Percentiles rank a stretch among this genome's conserved stretches.
Conservation (phyloP, 2,329 filamentous ascomycete species). For the Piedraia hortae region DNA sequence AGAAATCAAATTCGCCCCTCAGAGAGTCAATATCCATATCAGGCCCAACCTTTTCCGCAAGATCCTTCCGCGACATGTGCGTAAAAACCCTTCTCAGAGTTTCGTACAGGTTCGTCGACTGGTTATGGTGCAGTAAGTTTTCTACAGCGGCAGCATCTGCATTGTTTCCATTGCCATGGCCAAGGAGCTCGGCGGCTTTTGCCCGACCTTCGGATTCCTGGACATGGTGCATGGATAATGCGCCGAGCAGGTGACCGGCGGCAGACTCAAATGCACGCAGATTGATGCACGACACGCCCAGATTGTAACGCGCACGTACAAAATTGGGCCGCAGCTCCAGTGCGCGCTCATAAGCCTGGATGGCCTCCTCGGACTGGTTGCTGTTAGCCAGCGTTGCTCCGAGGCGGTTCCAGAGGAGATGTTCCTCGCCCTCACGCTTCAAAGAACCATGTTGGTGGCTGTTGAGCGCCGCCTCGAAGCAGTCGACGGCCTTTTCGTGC, state of each 20-base stretch:
- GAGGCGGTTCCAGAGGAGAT: constrained; percentile 89
- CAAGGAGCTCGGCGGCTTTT: constrained; percentile 56
- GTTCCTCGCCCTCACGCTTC: constrained; percentile 65
- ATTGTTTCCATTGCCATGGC: constrained; percentile 23
- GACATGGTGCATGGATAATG: constrained; percentile 82
- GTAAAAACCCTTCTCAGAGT: constrained; percentile 84
- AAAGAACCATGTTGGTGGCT: constrained; percentile 58
- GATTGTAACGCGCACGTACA: constrained; percentile 84
- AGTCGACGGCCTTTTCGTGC: constrained; percentile 95
- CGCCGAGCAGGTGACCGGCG: constrained; percentile 72
- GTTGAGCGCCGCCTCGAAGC: constrained; percentile 76
- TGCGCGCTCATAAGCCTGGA: constrained; percentile 84
- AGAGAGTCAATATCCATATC: constrained; percentile 82
- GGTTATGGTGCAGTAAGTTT: constrained; percentile 76
- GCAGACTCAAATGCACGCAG: constrained; percentile 86
- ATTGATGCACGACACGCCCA: constrained; percentile 91
- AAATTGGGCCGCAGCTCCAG: constrained; percentile 82
- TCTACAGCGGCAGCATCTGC: constrained; percentile 49
- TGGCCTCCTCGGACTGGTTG: constrained; percentile 80
- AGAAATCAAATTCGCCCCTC: constrained; percentile 75
- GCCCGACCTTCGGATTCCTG: constrained; percentile 66
- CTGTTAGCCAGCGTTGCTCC: constrained; percentile 90
- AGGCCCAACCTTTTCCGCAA: constrained; percentile 63
- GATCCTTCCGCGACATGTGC: constrained; percentile 72
- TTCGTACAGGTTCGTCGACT: constrained; percentile 90